Evolutionary conservation across 2,329 filamentous ascomycete genomes (phyloP), one percentile per base, ranked within the genome.

Genomic region (Ciborinia camelliae): DNA sequence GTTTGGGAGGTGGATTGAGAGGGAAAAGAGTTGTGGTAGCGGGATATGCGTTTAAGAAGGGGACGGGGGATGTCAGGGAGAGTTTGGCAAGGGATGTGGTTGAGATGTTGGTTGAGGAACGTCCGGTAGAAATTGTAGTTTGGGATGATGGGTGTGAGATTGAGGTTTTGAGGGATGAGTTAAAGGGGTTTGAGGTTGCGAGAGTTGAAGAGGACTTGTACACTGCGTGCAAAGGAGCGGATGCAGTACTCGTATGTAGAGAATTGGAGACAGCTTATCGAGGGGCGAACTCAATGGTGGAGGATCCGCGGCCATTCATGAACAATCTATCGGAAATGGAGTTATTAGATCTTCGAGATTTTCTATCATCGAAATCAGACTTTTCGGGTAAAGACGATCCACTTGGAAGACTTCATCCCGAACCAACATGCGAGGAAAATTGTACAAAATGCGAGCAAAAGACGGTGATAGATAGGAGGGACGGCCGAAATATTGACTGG

Each of bases 11-110:
- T 73, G 90, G 87, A 12, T 79, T 92, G 7, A 80, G 81, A 3
- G 83, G 84, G 66, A 91, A 91, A 79, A 91, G 90, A 77, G 79
- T 92, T 18, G 82, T 87, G 3, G 79, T 93, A 2, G 81, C 93
- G 7, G 90, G 90, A 4, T 92, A 88, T 70, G 87, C 90, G 10
- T 93, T 91, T 79, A 93, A 94, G 81, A 90, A 90, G 77, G 84
- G 91, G 75, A 93, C 90, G 0, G 85, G 84, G 28, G 90, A 93
- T 73, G 90, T 88, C 6, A 83, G 90, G 45, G 90, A 92, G 74
- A 86, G 85, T 51, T 85, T 88, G 0, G 87, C 88, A 0, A 81
- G 90, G 28, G 86, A 87, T 69, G 84, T 91, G 68, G 85, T 91
- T 75, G 84, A 83, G 68, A 82, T 81, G 15, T 79, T 92, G 26